These are phyloP conservation scores for Claviceps arundinis DNA, from an alignment of 2,329 filamentous ascomycete genomes.

Conservation along the genomic window DNA sequence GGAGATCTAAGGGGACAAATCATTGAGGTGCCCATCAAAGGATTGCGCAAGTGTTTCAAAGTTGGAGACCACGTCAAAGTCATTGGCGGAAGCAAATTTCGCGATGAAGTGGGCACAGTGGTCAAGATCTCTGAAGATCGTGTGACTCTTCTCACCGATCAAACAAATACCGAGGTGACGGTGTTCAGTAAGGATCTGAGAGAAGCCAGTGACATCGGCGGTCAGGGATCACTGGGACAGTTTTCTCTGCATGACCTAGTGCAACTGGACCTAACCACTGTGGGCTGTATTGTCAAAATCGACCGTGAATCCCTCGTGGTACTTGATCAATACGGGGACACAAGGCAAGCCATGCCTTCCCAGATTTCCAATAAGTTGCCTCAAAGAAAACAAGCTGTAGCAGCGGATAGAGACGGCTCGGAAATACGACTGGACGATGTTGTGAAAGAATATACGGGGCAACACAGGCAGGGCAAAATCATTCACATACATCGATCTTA, in stretches of 20 bases:
- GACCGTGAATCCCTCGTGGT: slow-evolving; percentile 86
- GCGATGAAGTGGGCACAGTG: slow-evolving; percentile 93
- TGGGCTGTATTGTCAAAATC: slow-evolving; percentile 87
- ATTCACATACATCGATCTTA: slow-evolving; percentile 90
- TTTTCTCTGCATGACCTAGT: slow-evolving; percentile 90
- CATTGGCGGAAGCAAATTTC: slow-evolving; percentile 86
- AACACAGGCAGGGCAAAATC: slow-evolving; percentile 76
- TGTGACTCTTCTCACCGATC: slow-evolving; percentile 85
- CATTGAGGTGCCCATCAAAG: slow-evolving; percentile 87
- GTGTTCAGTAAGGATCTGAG: slow-evolving; percentile 96
- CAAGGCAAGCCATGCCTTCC: slow-evolving; percentile 72
- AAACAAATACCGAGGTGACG: slow-evolving; percentile 84
- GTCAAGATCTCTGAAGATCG: slow-evolving; percentile 86
- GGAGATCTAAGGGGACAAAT: slow-evolving; percentile 70
- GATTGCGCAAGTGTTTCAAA: slow-evolving; percentile 81
- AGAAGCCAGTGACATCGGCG: slow-evolving; percentile 83
- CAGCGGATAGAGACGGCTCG: slow-evolving; percentile 82
- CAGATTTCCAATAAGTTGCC: slow-evolving; percentile 85
- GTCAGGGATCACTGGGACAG: slow-evolving; percentile 70
- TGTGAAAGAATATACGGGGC: slow-evolving; percentile 79
- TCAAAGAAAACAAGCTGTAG: slow-evolving; percentile 69
- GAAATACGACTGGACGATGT: slow-evolving; percentile 88
- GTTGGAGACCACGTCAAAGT: slow-evolving; percentile 98
- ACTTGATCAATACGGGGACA: slow-evolving; percentile 78
- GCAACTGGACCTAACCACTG: slow-evolving; percentile 82